These are phyloP conservation scores for Scenedesmus sp. DNA, from an alignment of 163 green algal genomes.

Conservation along the genomic window DNA sequence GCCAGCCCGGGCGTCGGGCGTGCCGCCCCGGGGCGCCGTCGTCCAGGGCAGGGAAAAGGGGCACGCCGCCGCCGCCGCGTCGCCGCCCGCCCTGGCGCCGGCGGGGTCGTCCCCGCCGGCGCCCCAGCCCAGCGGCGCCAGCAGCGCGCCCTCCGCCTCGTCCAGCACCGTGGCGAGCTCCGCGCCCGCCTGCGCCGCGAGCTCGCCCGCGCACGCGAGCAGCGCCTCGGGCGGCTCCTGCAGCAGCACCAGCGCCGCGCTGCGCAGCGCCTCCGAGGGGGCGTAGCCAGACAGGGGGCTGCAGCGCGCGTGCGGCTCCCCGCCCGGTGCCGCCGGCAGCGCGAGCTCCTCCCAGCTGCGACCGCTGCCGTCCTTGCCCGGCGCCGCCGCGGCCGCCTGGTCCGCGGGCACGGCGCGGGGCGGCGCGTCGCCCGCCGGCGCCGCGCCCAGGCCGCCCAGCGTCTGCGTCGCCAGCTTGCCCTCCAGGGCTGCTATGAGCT, in stretches of 20 bases:
- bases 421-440: no score
- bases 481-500: no score
- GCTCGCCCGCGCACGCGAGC: constrained; percentile 10
- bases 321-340: neutral
- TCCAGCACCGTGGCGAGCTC: constrained; percentile 9
- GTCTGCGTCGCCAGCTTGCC: no score
- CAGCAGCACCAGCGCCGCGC: constrained; percentile 11
- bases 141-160: constrained; percentile 31
- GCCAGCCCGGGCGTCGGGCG: no score
- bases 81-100: neutral
- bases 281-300: constrained; percentile 13
- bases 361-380: no score
- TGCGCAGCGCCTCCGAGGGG: neutral
- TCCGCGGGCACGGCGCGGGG: no score
- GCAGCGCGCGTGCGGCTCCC: neutral
- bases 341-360: neutral
- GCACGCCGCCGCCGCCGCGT: neutral
- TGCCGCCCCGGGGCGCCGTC: neutral
- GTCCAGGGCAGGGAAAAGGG: constrained; percentile 26
- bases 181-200: neutral
- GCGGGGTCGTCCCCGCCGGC: neutral
- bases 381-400: no score
- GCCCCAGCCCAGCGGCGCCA: neutral
- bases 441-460: no score
- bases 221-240: constrained; percentile 18